Base-by-base conservation (phyloP, 2,329 filamentous ascomycete genomes). In the Chaetomiaceae sp. region DNA sequence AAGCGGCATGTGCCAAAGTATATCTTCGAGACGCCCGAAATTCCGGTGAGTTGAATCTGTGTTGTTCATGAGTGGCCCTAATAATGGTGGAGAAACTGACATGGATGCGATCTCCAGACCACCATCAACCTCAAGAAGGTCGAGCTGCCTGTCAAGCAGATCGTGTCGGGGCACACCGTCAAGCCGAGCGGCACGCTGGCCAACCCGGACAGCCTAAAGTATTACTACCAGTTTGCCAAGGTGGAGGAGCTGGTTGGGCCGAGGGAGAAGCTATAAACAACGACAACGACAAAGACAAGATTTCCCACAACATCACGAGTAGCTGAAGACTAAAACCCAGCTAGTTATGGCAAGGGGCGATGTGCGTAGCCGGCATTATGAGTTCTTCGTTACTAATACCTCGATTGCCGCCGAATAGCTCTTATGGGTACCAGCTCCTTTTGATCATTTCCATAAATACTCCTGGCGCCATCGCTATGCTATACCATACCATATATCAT, bases 61-160 rank as follows among this genome's bases (percentile, higher is more conserved):
- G 15, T 29, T 18, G 41, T 22, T 29, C 14, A n/a, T 32, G 12
- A 11, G 19, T 15, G 22, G 14, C 22, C 2, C 37, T 35, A 3
- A 19, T 17, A 26, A 33, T 12, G 4, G 26, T 10, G 15, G 2
- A 6, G n/a, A 32, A n/a, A n/a, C 19, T 18, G n/a, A 20, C 3
- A 38, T 65, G 27, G 62, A 38, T 4, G 1, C 29, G 12, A 7
- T 5, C 4, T 6, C 19, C 14, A 88, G 81, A 86, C 82, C 0
- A 93, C 87, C 0, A 81, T 93, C 52, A 93, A 91, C 60, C 66
- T 87, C 40, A 93, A 93, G 63, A 93, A 93, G 64, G 87, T 93
- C 4, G 87, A 93, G 62, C 58, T 93, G 42, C 86, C 86, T 0
- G 84, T 93, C 24, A 93, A 93, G 68, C 83, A 87, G 60, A 93